Base-by-base conservation (phyloP, 768 basidiomycete genomes). In the Termitomyces sp. region DNA sequence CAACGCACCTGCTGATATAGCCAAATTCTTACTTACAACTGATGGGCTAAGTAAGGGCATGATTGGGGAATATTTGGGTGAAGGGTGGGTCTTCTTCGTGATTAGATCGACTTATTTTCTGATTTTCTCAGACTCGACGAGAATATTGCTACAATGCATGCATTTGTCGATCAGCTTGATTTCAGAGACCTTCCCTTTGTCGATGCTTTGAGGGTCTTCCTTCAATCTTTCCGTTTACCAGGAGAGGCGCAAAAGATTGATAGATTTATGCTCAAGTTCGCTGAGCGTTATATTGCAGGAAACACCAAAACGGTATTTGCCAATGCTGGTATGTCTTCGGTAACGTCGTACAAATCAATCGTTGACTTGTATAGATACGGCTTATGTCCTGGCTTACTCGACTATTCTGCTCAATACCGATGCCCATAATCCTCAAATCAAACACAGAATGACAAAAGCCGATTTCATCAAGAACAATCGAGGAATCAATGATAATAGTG, bases 221-320 rank as follows among this genome's bases (percentile, higher is more conserved):
- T 99, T 28, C 97, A 99, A 70, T 84, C 93, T 4, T 98, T 98
- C 82, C 90, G 97, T 49, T 81, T 99, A 20, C 97, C 97, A 7
- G 97, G 97, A 45, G 97, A 99, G 73, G 79, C 94, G 0, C 97
- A 99, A 72, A 98, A 98, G 75, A 98, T 99, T 64, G 97, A 99
- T 80, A 87, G 97, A 9, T 98, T 85, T 75, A 95, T 99, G 93
- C 84, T 98, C 55, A 99, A 99, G 72, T 99, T 98, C 67, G 96
- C 97, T 9, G 95, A 98, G 70, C 84, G 94, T 36, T 99, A 94
- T 70, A 94, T 98, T 60, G 91, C 87, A 13, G 88, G 87, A 56
- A 98, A 98, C 70, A 73, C 85, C 0, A 82, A 87, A 63, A 90
- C 90, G 1, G 80, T 84, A 2, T 99, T 98, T 67, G 90, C 92